These are phyloP conservation scores for Sporisorium sorghi DNA, from an alignment of 1,284 basidiomycete genomes.

Conservation along the genomic window DNA sequence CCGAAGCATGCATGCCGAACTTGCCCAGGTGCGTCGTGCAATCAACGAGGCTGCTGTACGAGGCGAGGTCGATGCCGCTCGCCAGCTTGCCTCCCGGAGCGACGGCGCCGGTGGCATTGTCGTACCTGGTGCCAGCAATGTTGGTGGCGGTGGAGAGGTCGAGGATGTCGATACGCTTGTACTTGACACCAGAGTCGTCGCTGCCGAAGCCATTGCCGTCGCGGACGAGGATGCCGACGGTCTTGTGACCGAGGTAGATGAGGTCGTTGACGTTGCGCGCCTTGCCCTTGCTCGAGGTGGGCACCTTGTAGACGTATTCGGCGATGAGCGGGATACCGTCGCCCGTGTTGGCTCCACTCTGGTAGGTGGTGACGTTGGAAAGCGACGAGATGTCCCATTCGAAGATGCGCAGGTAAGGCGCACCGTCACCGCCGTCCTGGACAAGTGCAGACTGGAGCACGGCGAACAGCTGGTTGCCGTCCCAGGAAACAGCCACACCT, in stretches of 20 bases:
- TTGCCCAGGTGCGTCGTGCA: constrained; percentile 72
- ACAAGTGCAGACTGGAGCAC: constrained; percentile 77
- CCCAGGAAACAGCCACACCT: constrained; percentile 74
- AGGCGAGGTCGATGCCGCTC: constrained; percentile 72
- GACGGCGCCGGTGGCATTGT: constrained; percentile 74
- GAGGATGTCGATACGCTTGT: constrained; percentile 72
- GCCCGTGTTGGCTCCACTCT: constrained; percentile 70
- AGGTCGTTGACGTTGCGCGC: constrained; percentile 75
- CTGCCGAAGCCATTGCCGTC: constrained; percentile 77
- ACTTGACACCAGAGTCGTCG: constrained; percentile 72
- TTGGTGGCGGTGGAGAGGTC: constrained; percentile 75
- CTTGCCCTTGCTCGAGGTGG: constrained; percentile 74
- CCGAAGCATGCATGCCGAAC: constrained; percentile 74
- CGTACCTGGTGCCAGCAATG: constrained; percentile 75
- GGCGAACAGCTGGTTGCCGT: constrained; percentile 74
- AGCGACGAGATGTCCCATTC: constrained; percentile 42
- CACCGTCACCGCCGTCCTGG: constrained; percentile 73
- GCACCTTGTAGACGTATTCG: constrained; percentile 77
- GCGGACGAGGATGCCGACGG: constrained; percentile 72
- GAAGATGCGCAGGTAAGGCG: constrained; percentile 38
- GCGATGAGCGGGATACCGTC: constrained; percentile 65
- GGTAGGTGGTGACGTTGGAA: constrained; percentile 24
- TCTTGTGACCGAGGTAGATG: constrained; percentile 71
- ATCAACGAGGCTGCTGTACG: constrained; percentile 75
- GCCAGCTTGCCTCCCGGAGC: constrained; percentile 73